Base-by-base conservation (phyloP, 2,329 filamentous ascomycete genomes). In the Claviceps maximensis region DNA sequence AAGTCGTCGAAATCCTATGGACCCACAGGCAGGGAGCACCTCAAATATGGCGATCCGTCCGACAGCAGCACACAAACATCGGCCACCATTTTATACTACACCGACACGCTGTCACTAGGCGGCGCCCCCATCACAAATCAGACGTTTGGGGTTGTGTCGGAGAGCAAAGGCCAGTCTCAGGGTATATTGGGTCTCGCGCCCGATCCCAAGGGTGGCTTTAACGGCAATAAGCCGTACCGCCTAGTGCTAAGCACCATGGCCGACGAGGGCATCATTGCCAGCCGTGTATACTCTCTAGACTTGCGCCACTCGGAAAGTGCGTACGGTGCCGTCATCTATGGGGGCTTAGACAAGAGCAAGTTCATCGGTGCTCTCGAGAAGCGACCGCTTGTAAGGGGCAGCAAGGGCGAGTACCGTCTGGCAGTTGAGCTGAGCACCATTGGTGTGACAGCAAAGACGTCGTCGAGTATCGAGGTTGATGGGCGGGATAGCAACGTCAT, bases 141-240 rank as follows among this genome's bases (percentile, higher is more conserved):
- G 60, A 73, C 75, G 8, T 77, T 79, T 56, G 76, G 76, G 51
- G 67, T 78, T 13, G 72, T 72, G 13, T 59, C 65, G 8, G 55
- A 64, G 21, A 76, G 74, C 17, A 60, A 70, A n/a, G 66, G 71
- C n/a, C 73, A 76, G 56, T 69, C 73, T 19, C 70, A 74, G 55
- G 75, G 76, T 25, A 78, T 79, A 53, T 63, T 79, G 44, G 76
- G 76, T 9, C 68, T 79, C 3, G 74, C 70, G 0, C 74, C 73
- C 1, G 67, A 72, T 50, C 60, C 68, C 41, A 54, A 62, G 5
- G 57, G 68, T 60, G 64, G 79, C 49, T 64, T 73, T 63, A 61
- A 60, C 13, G 56, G 59, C 44, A 36, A 60, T 2, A 51, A 61
- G 44, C 68, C 69, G 2, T 84, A 84, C 54, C 75, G 74, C 1